Evolutionary conservation across 108 stramenopile species (phyloP).

Genomic region (Skeletonema grethae): DNA sequence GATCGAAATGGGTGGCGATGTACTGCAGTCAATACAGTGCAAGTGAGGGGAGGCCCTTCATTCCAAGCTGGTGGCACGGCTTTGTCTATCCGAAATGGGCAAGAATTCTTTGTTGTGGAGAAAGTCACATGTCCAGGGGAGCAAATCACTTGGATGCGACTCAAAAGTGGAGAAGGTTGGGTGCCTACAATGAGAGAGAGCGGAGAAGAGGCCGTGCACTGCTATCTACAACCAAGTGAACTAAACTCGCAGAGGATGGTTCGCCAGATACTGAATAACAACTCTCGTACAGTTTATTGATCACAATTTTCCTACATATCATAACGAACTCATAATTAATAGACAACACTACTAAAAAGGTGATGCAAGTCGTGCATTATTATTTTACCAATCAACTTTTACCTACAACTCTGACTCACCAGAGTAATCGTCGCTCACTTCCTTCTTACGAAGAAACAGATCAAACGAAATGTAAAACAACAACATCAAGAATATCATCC

Average conservation of each 20-base stretch:
- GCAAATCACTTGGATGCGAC: slow-evolving; percentile 65
- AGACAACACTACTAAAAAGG: neutral
- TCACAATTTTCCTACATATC: neutral
- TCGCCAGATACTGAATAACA: slow-evolving; percentile 23
- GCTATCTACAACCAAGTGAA: slow-evolving; percentile 9
- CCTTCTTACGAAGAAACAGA: neutral
- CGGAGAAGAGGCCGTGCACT: slow-evolving; percentile 62
- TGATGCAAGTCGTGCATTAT: neutral
- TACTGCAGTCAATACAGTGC: slow-evolving; percentile 51
- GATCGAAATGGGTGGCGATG: slow-evolving; percentile 79
- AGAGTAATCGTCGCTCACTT: neutral
- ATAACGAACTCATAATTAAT: neutral
- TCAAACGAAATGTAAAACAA: neutral
- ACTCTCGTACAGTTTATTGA: slow-evolving; percentile 10
- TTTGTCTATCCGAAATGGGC: slow-evolving; percentile 43
- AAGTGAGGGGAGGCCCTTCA: slow-evolving; percentile 71
- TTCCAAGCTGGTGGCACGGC: slow-evolving; percentile 57
- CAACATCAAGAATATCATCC: neutral
- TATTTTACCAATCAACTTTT: neutral
- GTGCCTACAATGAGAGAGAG: slow-evolving; percentile 54
- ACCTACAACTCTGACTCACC: neutral
- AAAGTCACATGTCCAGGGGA: slow-evolving; percentile 60
- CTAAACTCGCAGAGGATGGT: slow-evolving; percentile 19
- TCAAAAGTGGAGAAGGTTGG: slow-evolving; percentile 77
- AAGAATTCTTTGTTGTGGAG: slow-evolving; percentile 69